Evolutionary conservation across 495 filamentous ascomycete species (phyloP), one percentile per base, ranked within the genome.

Genomic region (Cryomyces antarcticus): DNA sequence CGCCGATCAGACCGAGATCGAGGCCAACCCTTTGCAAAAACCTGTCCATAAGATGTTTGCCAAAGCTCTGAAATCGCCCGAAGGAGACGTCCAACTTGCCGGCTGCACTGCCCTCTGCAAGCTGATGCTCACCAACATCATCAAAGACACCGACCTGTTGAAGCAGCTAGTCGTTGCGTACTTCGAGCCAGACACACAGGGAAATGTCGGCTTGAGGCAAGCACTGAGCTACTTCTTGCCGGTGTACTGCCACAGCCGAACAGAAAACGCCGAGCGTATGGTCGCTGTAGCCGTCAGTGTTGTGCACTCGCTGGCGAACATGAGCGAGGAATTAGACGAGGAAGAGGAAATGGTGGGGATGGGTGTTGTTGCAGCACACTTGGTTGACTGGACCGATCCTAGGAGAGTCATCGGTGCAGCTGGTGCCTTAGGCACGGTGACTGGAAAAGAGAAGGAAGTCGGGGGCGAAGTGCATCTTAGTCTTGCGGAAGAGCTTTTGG

Each of bases 321-420:
- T 62, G 4, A 57, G 67, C 1, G 71, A 76, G 43, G 70, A 72
- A 0, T 61, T 67, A 37, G 71, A 72, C 36, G 67, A 71, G 40
- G 77, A 85, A 28, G 71, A 80, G 39, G 61, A 56, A 9, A 93
- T 89, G 71, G 77, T 89, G 1, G 70, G 77, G 28, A 70, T 89
- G 49, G 64, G 61, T 6, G 71, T 77, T 29, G 79, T 94, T 30
- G 71, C 77, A 28, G 78, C 75, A 3, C 85, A 89, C 61, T 58
- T 97, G 2, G 71, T 84, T 1, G 89, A 97, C 55, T 97, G 89
- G 89, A 96, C 89, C 4, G 89, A 97, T 59, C 83, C 87, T 43
- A 69, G 92, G 13, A 71, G 77, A 1, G 69, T 82, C 7, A 75
- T 71, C 1, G 64, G 72, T 33, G 66, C 75, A 36, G 67, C 46